Conservation (phyloP, 305 asterid genomes). For the Fraxinus angustifolia region DNA sequence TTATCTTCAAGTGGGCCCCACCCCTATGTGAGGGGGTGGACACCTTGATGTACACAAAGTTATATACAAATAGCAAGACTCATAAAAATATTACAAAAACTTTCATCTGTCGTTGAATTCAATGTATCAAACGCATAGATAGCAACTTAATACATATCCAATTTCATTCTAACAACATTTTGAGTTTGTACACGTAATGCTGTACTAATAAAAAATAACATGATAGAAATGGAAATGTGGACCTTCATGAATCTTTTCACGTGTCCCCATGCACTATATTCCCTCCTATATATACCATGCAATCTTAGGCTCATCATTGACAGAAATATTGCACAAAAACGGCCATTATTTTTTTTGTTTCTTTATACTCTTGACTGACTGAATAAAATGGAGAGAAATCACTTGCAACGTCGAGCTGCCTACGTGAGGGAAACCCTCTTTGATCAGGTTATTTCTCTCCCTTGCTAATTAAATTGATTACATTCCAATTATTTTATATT, state of each 20-base stretch:
- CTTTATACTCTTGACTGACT: background rate
- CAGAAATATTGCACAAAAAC: background rate
- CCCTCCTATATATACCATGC: constrained; percentile 33
- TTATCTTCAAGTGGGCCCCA: no score
- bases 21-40: no score
- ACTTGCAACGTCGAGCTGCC: constrained; percentile 49
- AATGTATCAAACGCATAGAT: background rate
- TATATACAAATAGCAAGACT: no score
- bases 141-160: background rate
- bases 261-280: constrained; percentile 5
- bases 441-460: constrained; percentile 47
- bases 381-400: constrained; percentile 42
- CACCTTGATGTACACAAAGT: no score
- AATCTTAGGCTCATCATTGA: constrained; percentile 11
- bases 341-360: background rate
- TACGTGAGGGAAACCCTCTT: constrained; percentile 48
- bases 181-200: background rate
- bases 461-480: background rate
- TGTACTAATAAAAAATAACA: background rate
- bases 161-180: background rate
- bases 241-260: constrained; percentile 21
- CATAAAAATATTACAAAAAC: background rate
- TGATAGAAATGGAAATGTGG: background rate
- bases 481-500: background rate
- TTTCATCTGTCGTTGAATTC: background rate